Evolutionary conservation across 371 early-diverging fungal species (phyloP), one percentile per base, ranked within the genome.

Genomic region (Actinomucor elegans): DNA sequence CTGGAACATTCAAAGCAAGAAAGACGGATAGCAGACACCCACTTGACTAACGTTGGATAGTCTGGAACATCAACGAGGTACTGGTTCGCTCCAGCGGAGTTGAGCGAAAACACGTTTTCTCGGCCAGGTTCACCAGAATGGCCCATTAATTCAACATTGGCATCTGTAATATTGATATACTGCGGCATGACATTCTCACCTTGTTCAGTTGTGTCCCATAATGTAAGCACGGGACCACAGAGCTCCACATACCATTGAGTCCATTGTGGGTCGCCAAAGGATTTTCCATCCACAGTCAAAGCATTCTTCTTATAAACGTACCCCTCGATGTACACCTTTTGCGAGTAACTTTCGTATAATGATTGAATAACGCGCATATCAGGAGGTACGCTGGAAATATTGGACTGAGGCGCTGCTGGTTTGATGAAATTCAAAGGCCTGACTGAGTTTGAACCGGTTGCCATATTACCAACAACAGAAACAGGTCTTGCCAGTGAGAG

Each of bases 11-110:
- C 90, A 31, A 77, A 90, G 48, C 84, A 83, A 28, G 86, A 77
- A 17, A 90, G 70, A 2, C 88, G 81, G 46, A 90, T 71, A 8
- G 86, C 84, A 32, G 75, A 73, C n/a, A 86, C 77, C 89, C 90
- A 90, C 12, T 48, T 27, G 10, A 50, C 27, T 15, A 61, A 28
- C 17, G 42, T 38, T 14, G 62, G 49, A 15, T 55, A 56, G 36
- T 73, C 64, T 10, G 67, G 47, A 0, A 81, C 70, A 56, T 83
- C 77, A 44, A 87, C 58, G 31, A 69, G 71, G 54, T 71, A 84
- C 15, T 51, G 38, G 34, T 55, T 67, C 64, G 57, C 69, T 68
- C 84, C 84, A 6, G 81, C 73, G 8, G 84, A 71, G 51, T 81
- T 76, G 17, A 87, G 65, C 17, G 71, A 60, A 58, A 85, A 83